Evolutionary conservation across 2,329 filamentous ascomycete species (phyloP).

Genomic region (Colletotrichum sp.): DNA sequence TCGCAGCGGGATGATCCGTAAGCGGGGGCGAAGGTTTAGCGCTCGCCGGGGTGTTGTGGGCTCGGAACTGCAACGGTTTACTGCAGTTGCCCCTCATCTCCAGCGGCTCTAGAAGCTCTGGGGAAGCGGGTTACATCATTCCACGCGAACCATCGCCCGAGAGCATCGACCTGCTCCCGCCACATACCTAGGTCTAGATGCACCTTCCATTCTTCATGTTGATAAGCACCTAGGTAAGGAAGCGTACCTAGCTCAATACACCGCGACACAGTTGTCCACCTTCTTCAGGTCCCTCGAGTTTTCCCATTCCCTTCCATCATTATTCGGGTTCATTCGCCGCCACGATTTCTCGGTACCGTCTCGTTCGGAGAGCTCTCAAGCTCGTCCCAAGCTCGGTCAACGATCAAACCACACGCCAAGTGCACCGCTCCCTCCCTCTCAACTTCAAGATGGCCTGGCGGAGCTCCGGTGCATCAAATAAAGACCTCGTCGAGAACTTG

Average conservation of each 20-base stretch:
- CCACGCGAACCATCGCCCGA: not conserved
- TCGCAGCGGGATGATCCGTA: slow-evolving; percentile 3
- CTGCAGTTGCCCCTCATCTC: not conserved
- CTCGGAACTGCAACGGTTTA: not conserved
- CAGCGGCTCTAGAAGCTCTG: not conserved
- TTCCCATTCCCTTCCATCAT: not conserved
- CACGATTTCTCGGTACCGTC: slow-evolving; percentile 1
- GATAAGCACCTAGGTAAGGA: not conserved
- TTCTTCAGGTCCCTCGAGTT: not conserved
- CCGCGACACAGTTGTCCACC: not conserved
- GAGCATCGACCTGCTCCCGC: not conserved
- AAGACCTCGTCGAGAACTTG: slow-evolving; percentile 79
- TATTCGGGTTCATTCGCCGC: not conserved
- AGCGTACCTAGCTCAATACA: not conserved
- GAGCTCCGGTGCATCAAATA: slow-evolving; percentile 78
- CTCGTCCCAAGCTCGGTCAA: not conserved
- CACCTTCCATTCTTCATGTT: not conserved
- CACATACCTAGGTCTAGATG: not conserved
- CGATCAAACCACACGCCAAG: not conserved
- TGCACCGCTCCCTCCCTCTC: not conserved
- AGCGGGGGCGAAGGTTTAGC: slow-evolving; percentile 5
- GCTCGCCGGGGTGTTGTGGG: not conserved
- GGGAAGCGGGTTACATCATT: not conserved
- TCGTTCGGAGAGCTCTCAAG: slow-evolving; percentile 1
- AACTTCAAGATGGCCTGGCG: slow-evolving; percentile 81